Base-by-base conservation (phyloP, 768 basidiomycete species). In the Lactifluus volemus region DNA sequence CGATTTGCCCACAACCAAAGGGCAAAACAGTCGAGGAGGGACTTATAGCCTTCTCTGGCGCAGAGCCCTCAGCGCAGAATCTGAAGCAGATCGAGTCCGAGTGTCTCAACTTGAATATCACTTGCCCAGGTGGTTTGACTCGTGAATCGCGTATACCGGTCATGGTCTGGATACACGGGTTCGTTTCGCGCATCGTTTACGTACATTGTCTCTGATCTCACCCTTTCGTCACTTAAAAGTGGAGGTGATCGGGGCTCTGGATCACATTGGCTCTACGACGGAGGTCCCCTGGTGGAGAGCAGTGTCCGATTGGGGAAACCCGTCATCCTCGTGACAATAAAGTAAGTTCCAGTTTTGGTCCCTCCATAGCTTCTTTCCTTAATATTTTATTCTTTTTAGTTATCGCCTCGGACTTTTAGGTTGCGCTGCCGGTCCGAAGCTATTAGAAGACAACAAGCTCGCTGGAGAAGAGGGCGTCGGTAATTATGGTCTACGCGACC, bases 101-200 rank as follows among this genome's bases (percentile, higher is more conserved):
- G 55, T 91, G 89, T 71, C 75, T 90, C 25, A 91, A 89, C 69
- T 71, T 91, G 61, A 89, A 88, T 71, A 86, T 91, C 55, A 88
- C 87, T n/a, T 80, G 81, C 58, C 89, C 89, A 10, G 82, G 79
- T 29, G 81, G 80, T 17, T 74, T 84, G 19, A 75, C 71, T 4
- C 67, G 78, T 3, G 74, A 75, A 49, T 84, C 86, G 44, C 78
- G 75, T 47, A 63, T 85, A 15, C 89, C 89, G 6, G 88, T 91
- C 65, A 89, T 91, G 88, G 70, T 89, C 49, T 91, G 88, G 89
- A 76, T 91, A n/a, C 89, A 91, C 73, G 89, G 89, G 88, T 90
- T 67, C 48, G 83, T 75, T 17, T 32, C 17, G 10, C 58, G 29
- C 59, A 34, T 34, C 55, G 29, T 42, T 57, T 50, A 39, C 41